Conservation (phyloP, 2,329 filamentous ascomycete genomes). For the Claviceps sp. region DNA sequence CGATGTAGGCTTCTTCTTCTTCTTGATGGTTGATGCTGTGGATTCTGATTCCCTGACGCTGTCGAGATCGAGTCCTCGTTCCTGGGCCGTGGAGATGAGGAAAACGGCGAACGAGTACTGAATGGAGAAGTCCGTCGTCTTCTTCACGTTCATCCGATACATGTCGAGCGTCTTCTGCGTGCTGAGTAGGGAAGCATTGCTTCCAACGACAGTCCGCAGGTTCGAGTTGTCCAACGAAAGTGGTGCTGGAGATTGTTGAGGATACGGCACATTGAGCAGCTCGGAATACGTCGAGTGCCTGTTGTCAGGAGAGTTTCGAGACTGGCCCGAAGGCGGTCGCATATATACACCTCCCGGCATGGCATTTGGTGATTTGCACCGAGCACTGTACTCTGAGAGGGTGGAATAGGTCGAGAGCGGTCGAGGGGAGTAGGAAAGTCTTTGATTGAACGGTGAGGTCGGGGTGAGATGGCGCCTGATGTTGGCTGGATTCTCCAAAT, state of each 20-base stretch:
- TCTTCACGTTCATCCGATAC: conserved; percentile 95
- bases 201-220: conserved; percentile 66
- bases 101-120: conserved; percentile 97
- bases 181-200: conserved; percentile 80
- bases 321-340: conserved; percentile 35
- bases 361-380: conserved; percentile 47
- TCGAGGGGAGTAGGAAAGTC: conserved; percentile 48
- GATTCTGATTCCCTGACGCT: conserved; percentile 22
- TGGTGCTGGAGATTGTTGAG: conserved; percentile 58
- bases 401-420: conserved; percentile 67
- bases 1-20: conserved; percentile 30
- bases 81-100: conserved; percentile 78
- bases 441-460: conserved; percentile 37
- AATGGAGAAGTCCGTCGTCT: conserved; percentile 78
- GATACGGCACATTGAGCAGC: conserved; percentile 58
- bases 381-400: conserved; percentile 52
- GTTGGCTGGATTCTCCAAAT: conserved; percentile 31
- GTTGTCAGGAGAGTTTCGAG: conserved; percentile 42
- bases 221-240: conserved; percentile 67
- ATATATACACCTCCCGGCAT: conserved; percentile 28
- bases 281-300: conserved; percentile 43
- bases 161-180: conserved; percentile 92
- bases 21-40: conserved; percentile 18
- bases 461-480: conserved; percentile 52
- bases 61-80: conserved; percentile 48